Conservation (phyloP, 345 rosid species). For the Citrus cavaleriei region DNA sequence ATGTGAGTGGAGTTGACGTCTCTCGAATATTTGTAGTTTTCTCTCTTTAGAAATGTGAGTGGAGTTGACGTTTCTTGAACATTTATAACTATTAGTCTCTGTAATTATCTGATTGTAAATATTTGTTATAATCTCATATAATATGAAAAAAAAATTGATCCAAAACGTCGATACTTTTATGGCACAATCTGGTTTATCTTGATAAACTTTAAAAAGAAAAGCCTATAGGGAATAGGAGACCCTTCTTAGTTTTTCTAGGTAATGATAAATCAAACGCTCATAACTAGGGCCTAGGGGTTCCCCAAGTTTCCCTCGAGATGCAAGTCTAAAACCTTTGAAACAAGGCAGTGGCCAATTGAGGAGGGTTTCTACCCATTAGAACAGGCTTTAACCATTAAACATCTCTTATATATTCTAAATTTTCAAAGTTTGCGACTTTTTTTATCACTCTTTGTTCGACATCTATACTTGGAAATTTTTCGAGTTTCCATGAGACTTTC, state of each 20-base stretch:
- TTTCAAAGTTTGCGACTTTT: background rate
- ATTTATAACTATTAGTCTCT: no score
- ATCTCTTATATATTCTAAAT: background rate
- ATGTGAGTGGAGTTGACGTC: no score
- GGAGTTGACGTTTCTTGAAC: rapidly evolving
- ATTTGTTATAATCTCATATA: no score
- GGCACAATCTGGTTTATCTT: no score
- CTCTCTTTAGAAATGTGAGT: no score
- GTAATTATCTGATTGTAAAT: no score
- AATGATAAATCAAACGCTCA: background rate
- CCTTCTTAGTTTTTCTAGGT: background rate
- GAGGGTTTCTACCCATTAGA: background rate
- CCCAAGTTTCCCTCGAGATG: slow-evolving; percentile 1
- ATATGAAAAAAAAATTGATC: no score
- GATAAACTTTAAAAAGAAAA: no score
- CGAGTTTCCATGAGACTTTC: no score
- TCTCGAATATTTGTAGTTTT: no score
- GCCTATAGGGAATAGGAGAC: no score
- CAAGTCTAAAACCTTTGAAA: background rate
- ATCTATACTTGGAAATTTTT: background rate
- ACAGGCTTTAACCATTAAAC: background rate
- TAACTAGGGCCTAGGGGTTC: background rate
- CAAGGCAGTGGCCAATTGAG: background rate
- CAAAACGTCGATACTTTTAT: no score
- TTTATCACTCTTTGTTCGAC: background rate